These are phyloP conservation scores for Termitomyces sp. DNA, from an alignment of 768 basidiomycete species.

Conservation along the genomic window DNA sequence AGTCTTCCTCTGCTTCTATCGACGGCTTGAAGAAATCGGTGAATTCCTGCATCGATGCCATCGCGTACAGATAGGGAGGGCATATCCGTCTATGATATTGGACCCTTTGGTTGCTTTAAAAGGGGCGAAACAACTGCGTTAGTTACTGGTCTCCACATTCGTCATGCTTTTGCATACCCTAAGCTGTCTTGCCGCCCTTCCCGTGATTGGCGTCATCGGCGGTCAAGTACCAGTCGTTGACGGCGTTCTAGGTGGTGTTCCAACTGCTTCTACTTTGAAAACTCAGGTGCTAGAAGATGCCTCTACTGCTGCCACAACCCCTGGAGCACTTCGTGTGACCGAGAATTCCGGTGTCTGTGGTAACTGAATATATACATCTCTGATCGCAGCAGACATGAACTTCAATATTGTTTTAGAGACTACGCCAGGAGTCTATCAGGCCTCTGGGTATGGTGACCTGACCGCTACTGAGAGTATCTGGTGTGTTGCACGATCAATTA, in stretches of 20 bases:
- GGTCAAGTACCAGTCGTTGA: slow-evolving; percentile 43
- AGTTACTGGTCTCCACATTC: neutral
- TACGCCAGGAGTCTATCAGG: slow-evolving; percentile 54
- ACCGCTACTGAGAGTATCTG: slow-evolving; percentile 52
- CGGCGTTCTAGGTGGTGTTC: slow-evolving; percentile 46
- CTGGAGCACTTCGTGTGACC: slow-evolving; percentile 46
- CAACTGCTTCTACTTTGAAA: slow-evolving; percentile 11
- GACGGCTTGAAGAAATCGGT: neutral
- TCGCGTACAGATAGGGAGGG: slow-evolving; percentile 8
- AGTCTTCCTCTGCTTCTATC: neutral
- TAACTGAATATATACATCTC: slow-evolving; percentile 14
- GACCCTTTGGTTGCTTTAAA: neutral
- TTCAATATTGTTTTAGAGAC: slow-evolving; percentile 34
- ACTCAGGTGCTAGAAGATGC: slow-evolving; percentile 12
- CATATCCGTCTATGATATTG: slow-evolving; percentile 7
- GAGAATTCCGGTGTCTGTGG: slow-evolving; percentile 62
- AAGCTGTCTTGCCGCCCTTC: slow-evolving; percentile 1
- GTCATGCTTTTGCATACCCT: slow-evolving; percentile 4
- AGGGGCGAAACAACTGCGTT: neutral
- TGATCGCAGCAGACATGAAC: neutral
- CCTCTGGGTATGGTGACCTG: slow-evolving; percentile 60
- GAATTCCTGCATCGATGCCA: neutral
- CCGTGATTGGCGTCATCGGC: slow-evolving; percentile 12
- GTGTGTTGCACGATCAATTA: slow-evolving; percentile 18
- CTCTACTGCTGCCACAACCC: slow-evolving; percentile 19